phyloP scores from a whole-genome alignment of 2,329 filamentous ascomycete genomes.

The Trematosphaeria pertusa region DNA sequence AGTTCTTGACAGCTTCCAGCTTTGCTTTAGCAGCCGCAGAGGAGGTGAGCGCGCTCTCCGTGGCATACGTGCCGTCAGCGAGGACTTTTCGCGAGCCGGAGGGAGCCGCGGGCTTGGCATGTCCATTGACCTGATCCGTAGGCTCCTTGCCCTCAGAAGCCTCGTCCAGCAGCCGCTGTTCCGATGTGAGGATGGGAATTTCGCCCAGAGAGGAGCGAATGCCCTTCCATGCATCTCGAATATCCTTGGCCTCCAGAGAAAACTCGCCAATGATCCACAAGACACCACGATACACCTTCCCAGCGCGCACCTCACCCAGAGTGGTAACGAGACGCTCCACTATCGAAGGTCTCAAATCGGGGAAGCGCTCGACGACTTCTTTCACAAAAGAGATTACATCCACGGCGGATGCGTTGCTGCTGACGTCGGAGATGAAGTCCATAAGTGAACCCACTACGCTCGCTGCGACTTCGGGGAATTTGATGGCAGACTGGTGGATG shows the following conservation, averaged over 20 bases:
- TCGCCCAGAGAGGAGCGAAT: constrained; percentile 94
- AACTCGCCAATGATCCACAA: constrained; percentile 99
- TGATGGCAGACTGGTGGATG: constrained; percentile 98
- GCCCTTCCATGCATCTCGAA: constrained; percentile 94
- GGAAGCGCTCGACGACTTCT: constrained; percentile 98
- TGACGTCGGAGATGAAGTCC: constrained; percentile 99
- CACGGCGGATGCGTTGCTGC: constrained; percentile 95
- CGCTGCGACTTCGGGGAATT: constrained; percentile 96
- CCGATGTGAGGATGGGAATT: constrained; percentile 94
- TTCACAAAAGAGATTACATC: constrained; percentile 99
- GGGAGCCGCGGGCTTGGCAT: constrained; percentile 76
- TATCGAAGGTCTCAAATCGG: constrained; percentile 84
- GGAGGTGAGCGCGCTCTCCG: constrained; percentile 93
- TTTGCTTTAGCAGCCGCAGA: constrained; percentile 88
- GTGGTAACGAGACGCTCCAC: constrained; percentile 89
- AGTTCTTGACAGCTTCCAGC: constrained; percentile 94
- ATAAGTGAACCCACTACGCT: constrained; percentile 96
- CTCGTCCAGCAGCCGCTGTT: constrained; percentile 89
- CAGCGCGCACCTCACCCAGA: constrained; percentile 89
- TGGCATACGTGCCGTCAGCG: constrained; percentile 96
- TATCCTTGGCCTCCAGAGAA: constrained; percentile 90
- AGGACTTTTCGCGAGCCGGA: constrained; percentile 89
- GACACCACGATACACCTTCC: constrained; percentile 95
- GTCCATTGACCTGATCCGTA: constrained; percentile 77
- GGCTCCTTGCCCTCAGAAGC: constrained; percentile 67